Evolutionary conservation across 805 yeast species (phyloP).

Genomic region (Maudiozyma serrabonitensis): DNA sequence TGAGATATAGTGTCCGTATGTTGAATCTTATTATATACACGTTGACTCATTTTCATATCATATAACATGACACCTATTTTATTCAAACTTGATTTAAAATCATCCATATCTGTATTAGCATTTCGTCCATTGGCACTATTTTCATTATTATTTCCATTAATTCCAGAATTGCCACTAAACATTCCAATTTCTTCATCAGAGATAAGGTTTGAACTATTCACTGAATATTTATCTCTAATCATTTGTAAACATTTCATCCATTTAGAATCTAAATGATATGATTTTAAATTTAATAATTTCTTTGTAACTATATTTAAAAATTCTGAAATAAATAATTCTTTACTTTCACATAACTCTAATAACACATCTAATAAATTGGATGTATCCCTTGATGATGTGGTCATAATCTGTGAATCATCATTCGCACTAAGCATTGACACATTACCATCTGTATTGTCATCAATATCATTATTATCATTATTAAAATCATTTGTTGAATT

Average conservation of each 20-base stretch:
- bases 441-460: neutral
- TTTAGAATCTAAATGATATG: conserved; percentile 16
- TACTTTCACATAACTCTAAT: conserved; percentile 19
- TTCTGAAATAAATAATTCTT: conserved; percentile 17
- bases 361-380: conserved; percentile 18
- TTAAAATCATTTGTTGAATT: neutral
- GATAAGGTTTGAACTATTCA: neutral
- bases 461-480: neutral
- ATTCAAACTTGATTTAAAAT: conserved; percentile 29
- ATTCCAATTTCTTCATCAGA: neutral
- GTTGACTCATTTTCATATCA: conserved; percentile 53
- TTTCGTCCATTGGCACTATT: neutral
- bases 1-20: conserved; percentile 1
- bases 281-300: conserved; percentile 14
- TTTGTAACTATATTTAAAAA: conserved; percentile 17
- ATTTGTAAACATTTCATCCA: conserved; percentile 20
- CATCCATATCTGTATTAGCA: conserved; percentile 5
- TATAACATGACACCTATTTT: conserved; percentile 76
- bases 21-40: conserved; percentile 34
- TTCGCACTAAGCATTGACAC: neutral
- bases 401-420: neutral
- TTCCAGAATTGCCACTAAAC: neutral
- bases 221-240: conserved; percentile 12
- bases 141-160: neutral
- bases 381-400: neutral